phyloP scores from a whole-genome alignment of 768 basidiomycete genomes.

The Phlebiopsis flavidoalba region DNA sequence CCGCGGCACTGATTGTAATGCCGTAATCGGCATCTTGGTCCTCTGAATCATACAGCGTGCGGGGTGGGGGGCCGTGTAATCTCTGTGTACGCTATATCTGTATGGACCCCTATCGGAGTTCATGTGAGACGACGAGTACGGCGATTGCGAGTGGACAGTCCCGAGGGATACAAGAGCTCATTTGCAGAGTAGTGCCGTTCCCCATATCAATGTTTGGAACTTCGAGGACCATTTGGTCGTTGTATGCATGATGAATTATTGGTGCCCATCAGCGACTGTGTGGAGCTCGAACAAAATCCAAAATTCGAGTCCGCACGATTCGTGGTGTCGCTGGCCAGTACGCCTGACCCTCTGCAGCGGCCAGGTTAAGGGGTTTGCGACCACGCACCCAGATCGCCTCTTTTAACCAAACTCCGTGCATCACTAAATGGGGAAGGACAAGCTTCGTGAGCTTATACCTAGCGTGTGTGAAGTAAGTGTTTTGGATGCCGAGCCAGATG shows the following conservation, averaged over 20 bases:
- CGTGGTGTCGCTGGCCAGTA: constrained; percentile 70
- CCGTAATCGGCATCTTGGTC: not conserved
- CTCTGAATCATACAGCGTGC: not conserved
- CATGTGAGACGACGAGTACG: constrained; percentile 52
- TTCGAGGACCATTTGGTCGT: too few relatives aligned
- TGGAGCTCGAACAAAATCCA: constrained; percentile 78
- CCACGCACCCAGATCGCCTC: constrained; percentile 53
- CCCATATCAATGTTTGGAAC: not conserved
- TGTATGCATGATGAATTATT: not conserved
- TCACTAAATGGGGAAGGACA: constrained; percentile 46
- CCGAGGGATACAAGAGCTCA: constrained; percentile 59
- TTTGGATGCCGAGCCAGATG: not conserved
- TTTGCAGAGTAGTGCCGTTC: constrained; percentile 64
- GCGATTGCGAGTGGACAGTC: constrained; percentile 80
- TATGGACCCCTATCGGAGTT: constrained; percentile 24
- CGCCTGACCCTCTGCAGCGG: constrained; percentile 4
- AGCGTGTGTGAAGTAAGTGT: constrained; percentile 70
- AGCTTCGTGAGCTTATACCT: constrained; percentile 72
- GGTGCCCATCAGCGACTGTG: constrained; percentile 36
- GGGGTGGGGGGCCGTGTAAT: too few relatives aligned
- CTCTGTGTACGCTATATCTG: not conserved
- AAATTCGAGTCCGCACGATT: constrained; percentile 69
- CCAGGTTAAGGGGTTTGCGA: not conserved
- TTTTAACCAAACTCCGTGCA: constrained; percentile 84
- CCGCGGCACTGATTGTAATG: not conserved